Conservation (phyloP, 805 yeast species). For the Candida sakaeoensis region DNA sequence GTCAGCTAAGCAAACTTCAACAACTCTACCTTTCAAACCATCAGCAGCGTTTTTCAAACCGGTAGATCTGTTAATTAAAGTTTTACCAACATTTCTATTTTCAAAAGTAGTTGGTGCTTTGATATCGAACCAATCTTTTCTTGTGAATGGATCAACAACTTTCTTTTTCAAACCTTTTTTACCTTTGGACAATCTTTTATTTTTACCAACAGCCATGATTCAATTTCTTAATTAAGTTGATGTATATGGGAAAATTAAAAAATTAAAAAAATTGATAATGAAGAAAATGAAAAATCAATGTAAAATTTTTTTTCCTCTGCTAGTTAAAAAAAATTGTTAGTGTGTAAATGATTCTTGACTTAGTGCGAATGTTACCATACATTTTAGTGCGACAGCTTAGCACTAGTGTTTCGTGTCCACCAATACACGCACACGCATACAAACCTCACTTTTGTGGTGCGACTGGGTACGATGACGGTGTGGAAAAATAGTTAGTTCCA, state of each 20-base stretch:
- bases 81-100: conserved; percentile 98
- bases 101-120: conserved; percentile 98
- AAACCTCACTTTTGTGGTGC: neutral
- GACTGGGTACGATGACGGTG: neutral
- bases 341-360: too few species aligned
- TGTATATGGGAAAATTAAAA: neutral
- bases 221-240: conserved; percentile 6
- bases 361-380: too few species aligned
- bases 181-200: conserved; percentile 72
- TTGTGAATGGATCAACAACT: conserved; percentile 99
- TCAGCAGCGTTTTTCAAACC: conserved; percentile 98
- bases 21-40: conserved; percentile 96
- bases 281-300: neutral
- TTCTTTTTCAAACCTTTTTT: conserved; percentile 99
- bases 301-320: conserved; percentile 5
- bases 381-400: too few species aligned
- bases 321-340: conserved; percentile 1
- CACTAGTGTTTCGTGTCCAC: too few species aligned
- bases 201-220: conserved; percentile 60
- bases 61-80: conserved; percentile 95
- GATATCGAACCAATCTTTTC: conserved; percentile 98
- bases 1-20: conserved; percentile 94
- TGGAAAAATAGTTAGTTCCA: neutral
- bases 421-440: neutral
- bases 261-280: neutral